Base-by-base conservation (phyloP, 192 early-diverging fungal species). In the Funneliformis mosseae region DNA sequence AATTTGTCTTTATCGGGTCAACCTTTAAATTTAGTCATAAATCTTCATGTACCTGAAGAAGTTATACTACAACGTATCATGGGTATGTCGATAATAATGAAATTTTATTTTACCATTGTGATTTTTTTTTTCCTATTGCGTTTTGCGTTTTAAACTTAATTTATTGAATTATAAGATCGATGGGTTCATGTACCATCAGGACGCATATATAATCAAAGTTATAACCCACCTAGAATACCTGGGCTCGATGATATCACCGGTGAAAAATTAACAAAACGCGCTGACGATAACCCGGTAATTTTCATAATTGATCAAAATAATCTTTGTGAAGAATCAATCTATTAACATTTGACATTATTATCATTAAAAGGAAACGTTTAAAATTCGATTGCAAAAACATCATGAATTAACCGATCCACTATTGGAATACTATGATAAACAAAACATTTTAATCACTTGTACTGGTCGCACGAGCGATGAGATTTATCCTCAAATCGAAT, bases 241-340 rank as follows among this genome's bases (percentile, higher is more conserved):
- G 96, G 96, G 14, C 18, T 87, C 11, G 97, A 99, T 82, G 97
- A 99, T 81, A 84, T 96, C 12, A 99, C 97, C n/a, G 96, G 96
- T 38, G 97, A 99, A 82, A 92, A 91, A 23, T 85, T 99, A 46
- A 88, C 93, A 46, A 94, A 95, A 79, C 89, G 97, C 8, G 87
- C 93, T 5, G 97, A 97, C 84, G 96, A 97, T 76, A 95, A 94
- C 72, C 90, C 92, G 43, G 85, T 87, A 86, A 84, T 82, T 84
- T 39, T 45, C 23, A 10, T 67, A 74, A 46, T 71, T 68, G 45
- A 27, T 74, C 67, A 63, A 25, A 33, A 60, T 71, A 71, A 39
- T 50, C 23, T 73, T 80, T n/a, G n/a, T 46, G 6, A 63, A 48
- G 4, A 28, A 27, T 23, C 78, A 28, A 27, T 23, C 78, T 81